phyloP scores from a whole-genome alignment of 495 filamentous ascomycete genomes.

The Aspergillus wentii region DNA sequence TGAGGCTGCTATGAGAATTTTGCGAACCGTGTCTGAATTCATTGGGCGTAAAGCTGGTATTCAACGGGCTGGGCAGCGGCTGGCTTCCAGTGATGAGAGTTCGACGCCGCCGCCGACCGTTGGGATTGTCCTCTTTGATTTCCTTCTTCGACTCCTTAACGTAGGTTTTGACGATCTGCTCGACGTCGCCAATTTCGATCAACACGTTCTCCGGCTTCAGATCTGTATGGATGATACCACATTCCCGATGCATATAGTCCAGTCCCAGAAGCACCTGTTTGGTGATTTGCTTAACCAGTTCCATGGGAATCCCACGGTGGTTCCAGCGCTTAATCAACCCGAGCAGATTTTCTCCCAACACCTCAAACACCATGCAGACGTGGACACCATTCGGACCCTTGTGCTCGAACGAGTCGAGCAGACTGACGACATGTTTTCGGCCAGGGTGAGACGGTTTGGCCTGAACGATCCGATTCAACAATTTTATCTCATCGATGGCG shows the following conservation, averaged over 20 bases:
- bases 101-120: conserved; percentile 84
- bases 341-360: conserved; percentile 90
- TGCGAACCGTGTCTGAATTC: conserved; percentile 68
- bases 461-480: conserved; percentile 92
- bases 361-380: conserved; percentile 99
- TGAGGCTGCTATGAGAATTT: conserved; percentile 75
- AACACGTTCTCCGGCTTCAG: conserved; percentile 97
- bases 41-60: conserved; percentile 82
- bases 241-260: conserved; percentile 95
- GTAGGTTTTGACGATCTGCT: conserved; percentile 91
- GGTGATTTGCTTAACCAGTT: conserved; percentile 95
- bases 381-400: conserved; percentile 95
- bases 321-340: conserved; percentile 98
- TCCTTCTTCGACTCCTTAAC: conserved; percentile 72
- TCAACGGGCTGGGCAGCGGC: conserved; percentile 90
- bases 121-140: conserved; percentile 85
- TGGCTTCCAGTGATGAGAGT: conserved; percentile 97
- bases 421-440: conserved; percentile 87
- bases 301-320: conserved; percentile 92
- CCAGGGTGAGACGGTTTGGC: conserved; percentile 93
- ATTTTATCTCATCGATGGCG: conserved; percentile 97
- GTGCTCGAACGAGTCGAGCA: conserved; percentile 95
- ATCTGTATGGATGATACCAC: conserved; percentile 98
- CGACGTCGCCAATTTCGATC: conserved; percentile 98
- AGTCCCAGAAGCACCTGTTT: conserved; percentile 95